phyloP scores from a whole-genome alignment of 768 basidiomycete genomes.

The Guyanaporus albipodus region DNA sequence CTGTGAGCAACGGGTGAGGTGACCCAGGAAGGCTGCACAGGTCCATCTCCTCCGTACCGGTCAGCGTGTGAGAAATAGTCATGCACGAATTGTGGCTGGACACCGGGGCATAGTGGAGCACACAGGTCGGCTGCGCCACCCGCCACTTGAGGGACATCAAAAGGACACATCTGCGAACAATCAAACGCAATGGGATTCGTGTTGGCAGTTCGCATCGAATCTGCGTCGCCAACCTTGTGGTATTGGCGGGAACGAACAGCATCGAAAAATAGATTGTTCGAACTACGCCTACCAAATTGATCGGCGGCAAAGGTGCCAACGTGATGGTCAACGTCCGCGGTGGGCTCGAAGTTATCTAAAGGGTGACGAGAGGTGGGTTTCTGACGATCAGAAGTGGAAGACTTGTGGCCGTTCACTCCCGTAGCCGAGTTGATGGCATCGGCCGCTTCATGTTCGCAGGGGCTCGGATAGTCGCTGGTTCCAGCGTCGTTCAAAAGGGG shows the following conservation, averaged over 20 bases:
- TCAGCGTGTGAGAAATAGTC: slow-evolving; percentile 29
- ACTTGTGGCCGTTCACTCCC: slow-evolving; percentile 5
- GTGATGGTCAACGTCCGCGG: slow-evolving; percentile 15
- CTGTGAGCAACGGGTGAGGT: slow-evolving; percentile 25
- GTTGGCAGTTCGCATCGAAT: slow-evolving; percentile 16
- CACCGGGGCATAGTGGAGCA: slow-evolving; percentile 14
- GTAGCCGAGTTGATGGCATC: slow-evolving; percentile 9
- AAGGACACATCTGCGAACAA: slow-evolving; percentile 21
- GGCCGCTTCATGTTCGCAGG: slow-evolving; percentile 22
- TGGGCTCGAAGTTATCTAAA: slow-evolving; percentile 13
- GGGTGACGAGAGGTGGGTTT: slow-evolving; percentile 15
- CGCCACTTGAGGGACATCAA: slow-evolving; percentile 17
- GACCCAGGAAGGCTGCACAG: slow-evolving; percentile 26
- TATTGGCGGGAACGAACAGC: slow-evolving; percentile 27
- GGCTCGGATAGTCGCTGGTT: slow-evolving; percentile 15
- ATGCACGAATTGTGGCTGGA: slow-evolving; percentile 23
- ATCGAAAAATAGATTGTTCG: slow-evolving; percentile 40
- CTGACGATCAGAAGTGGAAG: slow-evolving; percentile 19
- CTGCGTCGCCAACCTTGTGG: slow-evolving; percentile 24
- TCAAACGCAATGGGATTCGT: slow-evolving; percentile 22
- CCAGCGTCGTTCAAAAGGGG: slow-evolving; percentile 24
- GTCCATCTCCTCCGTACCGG: slow-evolving; percentile 17
- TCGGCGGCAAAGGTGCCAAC: slow-evolving; percentile 10
- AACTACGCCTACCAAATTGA: slow-evolving; percentile 32
- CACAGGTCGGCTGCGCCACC: slow-evolving; percentile 27